phyloP scores from a whole-genome alignment of 257 asterid genomes.

The Solanum ossicruentum region DNA sequence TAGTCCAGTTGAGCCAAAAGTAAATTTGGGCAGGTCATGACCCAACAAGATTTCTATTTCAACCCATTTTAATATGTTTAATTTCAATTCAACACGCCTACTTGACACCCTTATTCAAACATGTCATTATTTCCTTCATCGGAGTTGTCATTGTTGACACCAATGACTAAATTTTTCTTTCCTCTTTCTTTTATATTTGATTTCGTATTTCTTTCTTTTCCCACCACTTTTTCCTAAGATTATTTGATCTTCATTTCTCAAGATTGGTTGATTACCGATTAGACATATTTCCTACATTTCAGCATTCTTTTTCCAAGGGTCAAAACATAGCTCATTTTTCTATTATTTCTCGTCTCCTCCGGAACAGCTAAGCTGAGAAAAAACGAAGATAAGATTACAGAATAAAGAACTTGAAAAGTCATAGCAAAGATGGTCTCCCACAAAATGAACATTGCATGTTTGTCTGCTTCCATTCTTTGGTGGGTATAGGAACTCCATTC shows the following conservation, averaged over 20 bases:
- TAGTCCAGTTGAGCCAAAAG: too few species aligned
- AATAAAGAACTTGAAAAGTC: neutral
- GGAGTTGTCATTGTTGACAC: neutral
- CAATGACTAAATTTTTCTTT: neutral
- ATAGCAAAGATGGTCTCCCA: neutral
- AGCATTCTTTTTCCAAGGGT: neutral
- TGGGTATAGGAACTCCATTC: neutral
- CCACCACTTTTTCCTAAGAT: neutral
- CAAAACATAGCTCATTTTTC: neutral
- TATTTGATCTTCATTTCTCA: neutral
- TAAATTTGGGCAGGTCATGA: too few species aligned
- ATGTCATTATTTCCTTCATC: neutral
- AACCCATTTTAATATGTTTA: too few species aligned
- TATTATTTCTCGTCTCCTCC: neutral
- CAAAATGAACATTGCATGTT: neutral
- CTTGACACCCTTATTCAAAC: neutral
- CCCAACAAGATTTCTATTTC: too few species aligned
- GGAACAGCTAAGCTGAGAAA: neutral
- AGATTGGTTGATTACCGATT: neutral
- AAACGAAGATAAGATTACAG: neutral
- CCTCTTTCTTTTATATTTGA: neutral
- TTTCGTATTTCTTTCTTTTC: neutral
- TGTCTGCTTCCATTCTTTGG: neutral
- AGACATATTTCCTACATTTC: neutral
- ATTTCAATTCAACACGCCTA: too few species aligned